Evolutionary conservation across 352 stramenopile genomes (phyloP), one percentile per base, ranked within the genome.

Genomic region (Phytophthora pinifolia): DNA sequence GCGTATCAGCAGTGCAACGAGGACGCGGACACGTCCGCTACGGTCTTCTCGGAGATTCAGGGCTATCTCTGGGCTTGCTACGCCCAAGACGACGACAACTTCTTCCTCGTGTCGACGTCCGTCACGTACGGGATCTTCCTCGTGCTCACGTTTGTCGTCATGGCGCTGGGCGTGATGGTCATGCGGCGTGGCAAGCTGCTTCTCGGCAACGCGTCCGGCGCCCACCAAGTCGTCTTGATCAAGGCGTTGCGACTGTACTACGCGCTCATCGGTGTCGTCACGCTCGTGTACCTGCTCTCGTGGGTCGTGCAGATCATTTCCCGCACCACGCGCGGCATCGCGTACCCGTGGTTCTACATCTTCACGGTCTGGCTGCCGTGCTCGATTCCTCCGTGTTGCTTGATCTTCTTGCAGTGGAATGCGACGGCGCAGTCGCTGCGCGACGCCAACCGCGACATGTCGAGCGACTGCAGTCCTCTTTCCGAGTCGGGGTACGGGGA

Each of bases 391-490:
- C 83, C 85, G 33, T 92, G 81, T 51, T 93, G 81, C 49, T 59
- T 95, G 18, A 92, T 95, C 46, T 95, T 93, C 56, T 58, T 95
- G 15, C 85, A 95, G 62, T 94, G 85, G 85, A 94, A 94, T 54
- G 79, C 83, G 13, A 92, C 85, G 2, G 79, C 85, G 0, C 88
- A 93, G 55, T 86, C 83, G n/a, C 55, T 95, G 18, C 76, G 83
- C 6, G 76, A 95, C 29, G 73, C 78, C 3, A 63, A 67, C 46
- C 62, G 62, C 5, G 74, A 86, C 7, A 20, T 51, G 29, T 54
- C 72, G 10, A 79, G 86, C 15, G 71, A 72, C 29, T 69, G 38
- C 22, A 88, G 70, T 41, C 74, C 75, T 17, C 35, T 86, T 15
- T 86, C 82, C 1, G 71, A 89, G 46, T 75, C 62, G 8, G 76